Evolutionary conservation across 192 early-diverging fungal species (phyloP), one percentile per base, ranked within the genome.

Genomic region (Coemansia sp.): DNA sequence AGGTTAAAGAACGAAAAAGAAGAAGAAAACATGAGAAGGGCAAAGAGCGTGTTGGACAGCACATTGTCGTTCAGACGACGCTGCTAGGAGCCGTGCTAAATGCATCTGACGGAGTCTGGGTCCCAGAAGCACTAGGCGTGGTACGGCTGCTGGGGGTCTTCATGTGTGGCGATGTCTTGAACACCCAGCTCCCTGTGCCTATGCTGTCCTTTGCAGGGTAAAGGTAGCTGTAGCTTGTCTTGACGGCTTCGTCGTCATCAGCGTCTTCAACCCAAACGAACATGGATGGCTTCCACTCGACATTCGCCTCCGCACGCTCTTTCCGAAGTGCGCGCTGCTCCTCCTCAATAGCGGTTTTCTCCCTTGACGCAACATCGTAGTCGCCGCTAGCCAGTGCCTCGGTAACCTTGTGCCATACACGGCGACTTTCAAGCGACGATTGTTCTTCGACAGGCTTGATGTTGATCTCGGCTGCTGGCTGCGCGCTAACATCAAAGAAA

Each of bases 331-430:
- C 78, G 7, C 90, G 86, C 79, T 92, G 89, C 19, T 74, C 67
- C 37, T 90, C 87, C 65, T 92, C 90, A 61, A 92, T 90, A n/a
- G 65, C 72, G 9, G 88, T 81, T 71, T 93, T 93, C 61, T 90
- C 86, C 41, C 70, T 70, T 11, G 90, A 90, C 4, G 91, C 91
- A 1, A 84, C 78, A 6, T 84, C 77, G 66, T 89, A 93, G 74
- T 91, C 88, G 43, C 87, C 88, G 45, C 77, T 74, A 54, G 74
- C 82, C 20, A 93, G 78, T 9, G 91, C 89, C 46, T 88, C 80
- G 1, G 90, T 81, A 13, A 93, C 90, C 67, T 81, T 77, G 20
- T 86, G 59, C 91, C 91, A 93, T 38, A 93, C 76, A 19, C 78
- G 83, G 59, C 88, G 90, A 58, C 88, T 90, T 61, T 93, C 91